Base-by-base conservation (phyloP, 1,284 basidiomycete species). In the Microbotryum lychnidis-dioicae region DNA sequence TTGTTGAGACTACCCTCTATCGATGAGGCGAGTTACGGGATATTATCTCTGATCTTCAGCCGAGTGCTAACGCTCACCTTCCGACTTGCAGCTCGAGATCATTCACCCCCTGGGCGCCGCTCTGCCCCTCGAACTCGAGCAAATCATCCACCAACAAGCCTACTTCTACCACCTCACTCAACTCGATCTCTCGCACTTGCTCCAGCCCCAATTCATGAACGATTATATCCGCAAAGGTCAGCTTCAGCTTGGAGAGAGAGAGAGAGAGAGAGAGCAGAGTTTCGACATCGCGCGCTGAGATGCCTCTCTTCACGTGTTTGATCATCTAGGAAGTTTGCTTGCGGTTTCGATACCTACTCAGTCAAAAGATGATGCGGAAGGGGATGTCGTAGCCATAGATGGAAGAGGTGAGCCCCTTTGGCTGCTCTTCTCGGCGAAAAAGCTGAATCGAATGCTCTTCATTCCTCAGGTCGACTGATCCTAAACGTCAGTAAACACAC, bases 121-220 rank as follows among this genome's bases (percentile, higher is more conserved):
- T 9, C 48, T 60, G 0, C 42, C 59, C 0, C 37, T 31, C 20
- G 45, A 56, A 21, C 50, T 63, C 3, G 47, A 61, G 27, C n/a
- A 37, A 8, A 31, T 53, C 1, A 7, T 63, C 5, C 20, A 10
- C 9, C 44, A 27, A 3, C 4, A 16, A 0, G 37, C 37, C 3
- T 6, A 16, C 3, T 65, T 31, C 48, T 56, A 55, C 25, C 12
- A 56, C 12, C 54, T 31, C 48, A 50, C 47, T 8, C 16, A 16
- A 7, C 60, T 68, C 46, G 63, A 61, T 48, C 48, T 68, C 3
- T 64, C 64, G 20, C 52, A 63, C 50, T 25, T 68, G n/a, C 57
- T 68, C 21, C 56, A 55, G 9, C 55, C 56, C 18, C 52, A 47
- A 2, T 68, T 65, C 50, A 21, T 68, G 42, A 58, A 62, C 42